Conservation (phyloP, 2,329 filamentous ascomycete species). For the Stagonosporopsis vannaccii region DNA sequence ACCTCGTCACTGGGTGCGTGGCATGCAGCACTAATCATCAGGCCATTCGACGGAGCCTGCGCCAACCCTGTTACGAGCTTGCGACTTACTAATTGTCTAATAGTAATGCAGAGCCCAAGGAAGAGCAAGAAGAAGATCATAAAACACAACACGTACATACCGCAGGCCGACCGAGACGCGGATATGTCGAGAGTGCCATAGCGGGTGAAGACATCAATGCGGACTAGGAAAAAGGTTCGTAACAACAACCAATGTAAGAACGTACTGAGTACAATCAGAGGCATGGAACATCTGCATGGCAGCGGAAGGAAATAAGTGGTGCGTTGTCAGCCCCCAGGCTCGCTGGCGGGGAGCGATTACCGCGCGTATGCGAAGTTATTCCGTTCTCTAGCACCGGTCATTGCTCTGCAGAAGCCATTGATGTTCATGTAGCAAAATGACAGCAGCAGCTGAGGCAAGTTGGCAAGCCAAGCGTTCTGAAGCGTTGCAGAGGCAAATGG, state of each 20-base stretch:
- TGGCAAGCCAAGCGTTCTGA: slow-evolving; percentile 48
- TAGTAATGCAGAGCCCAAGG: background rate
- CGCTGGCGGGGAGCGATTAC: slow-evolving; percentile 50
- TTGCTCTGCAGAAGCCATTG: slow-evolving; percentile 56
- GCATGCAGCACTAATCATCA: slow-evolving; percentile 36
- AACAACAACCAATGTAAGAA: slow-evolving; percentile 55
- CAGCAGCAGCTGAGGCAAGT: slow-evolving; percentile 57
- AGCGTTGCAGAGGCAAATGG: slow-evolving; percentile 13
- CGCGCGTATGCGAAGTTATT: slow-evolving; percentile 43
- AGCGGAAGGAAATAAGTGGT: slow-evolving; percentile 52
- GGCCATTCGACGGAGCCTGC: slow-evolving; percentile 76
- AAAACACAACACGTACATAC: slow-evolving; percentile 14
- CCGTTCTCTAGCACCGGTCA: slow-evolving; percentile 58
- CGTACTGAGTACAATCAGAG: slow-evolving; percentile 41
- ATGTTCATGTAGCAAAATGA: slow-evolving; percentile 56
- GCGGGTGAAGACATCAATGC: slow-evolving; percentile 13
- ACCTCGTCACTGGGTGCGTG: slow-evolving; percentile 26
- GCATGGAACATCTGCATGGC: slow-evolving; percentile 49
- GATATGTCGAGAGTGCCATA: background rate
- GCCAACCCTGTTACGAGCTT: slow-evolving; percentile 78
- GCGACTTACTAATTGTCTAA: slow-evolving; percentile 67
- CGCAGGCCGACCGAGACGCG: slow-evolving; percentile 14
- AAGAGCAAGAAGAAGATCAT: background rate
- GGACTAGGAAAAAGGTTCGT: slow-evolving; percentile 52
- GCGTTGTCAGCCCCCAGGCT: slow-evolving; percentile 42